Conservation (phyloP, 208 protist genomes). For the Trypanosoma conorhini region DNA sequence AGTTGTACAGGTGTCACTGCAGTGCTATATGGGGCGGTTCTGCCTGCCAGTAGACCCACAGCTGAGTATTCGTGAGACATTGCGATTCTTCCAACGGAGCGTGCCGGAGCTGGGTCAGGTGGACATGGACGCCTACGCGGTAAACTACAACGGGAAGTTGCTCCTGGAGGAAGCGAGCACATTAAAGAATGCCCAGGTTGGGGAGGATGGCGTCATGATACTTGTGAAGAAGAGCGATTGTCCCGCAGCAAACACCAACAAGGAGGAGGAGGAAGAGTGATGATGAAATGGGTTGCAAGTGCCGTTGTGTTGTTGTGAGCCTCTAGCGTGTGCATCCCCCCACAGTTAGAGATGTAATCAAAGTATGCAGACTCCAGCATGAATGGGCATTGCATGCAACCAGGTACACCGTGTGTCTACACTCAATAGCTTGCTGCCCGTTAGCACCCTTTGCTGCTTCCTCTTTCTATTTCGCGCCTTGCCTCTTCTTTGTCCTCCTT, state of each 20-base stretch:
- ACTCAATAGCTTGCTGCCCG: background rate
- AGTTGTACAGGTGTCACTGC: slow-evolving; percentile 41
- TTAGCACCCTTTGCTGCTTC: background rate
- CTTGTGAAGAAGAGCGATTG: slow-evolving; percentile 43
- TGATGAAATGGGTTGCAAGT: background rate
- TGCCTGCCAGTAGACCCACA: slow-evolving; percentile 34
- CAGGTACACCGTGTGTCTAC: background rate
- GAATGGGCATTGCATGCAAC: background rate
- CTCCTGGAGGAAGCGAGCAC: slow-evolving; percentile 41
- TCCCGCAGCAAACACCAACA: slow-evolving; percentile 27
- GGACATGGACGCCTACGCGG: slow-evolving; percentile 50
- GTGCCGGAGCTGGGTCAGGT: slow-evolving; percentile 39
- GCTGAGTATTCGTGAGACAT: slow-evolving; percentile 40
- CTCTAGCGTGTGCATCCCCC: background rate
- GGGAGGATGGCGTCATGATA: slow-evolving; percentile 32
- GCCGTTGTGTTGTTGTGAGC: too few species aligned
- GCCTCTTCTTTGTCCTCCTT: background rate
- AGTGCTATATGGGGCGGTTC: slow-evolving; percentile 69
- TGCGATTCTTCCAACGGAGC: slow-evolving; percentile 36
- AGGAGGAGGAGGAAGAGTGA: slow-evolving; percentile 27
- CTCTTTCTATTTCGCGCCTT: slow-evolving; percentile 7
- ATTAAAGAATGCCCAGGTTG: slow-evolving; percentile 33
- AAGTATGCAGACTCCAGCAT: background rate
- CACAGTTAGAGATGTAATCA: background rate
- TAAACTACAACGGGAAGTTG: slow-evolving; percentile 45